Evolutionary conservation across 164 flowering plant species (phyloP).

Genomic region (Kingdonia uniflora): DNA sequence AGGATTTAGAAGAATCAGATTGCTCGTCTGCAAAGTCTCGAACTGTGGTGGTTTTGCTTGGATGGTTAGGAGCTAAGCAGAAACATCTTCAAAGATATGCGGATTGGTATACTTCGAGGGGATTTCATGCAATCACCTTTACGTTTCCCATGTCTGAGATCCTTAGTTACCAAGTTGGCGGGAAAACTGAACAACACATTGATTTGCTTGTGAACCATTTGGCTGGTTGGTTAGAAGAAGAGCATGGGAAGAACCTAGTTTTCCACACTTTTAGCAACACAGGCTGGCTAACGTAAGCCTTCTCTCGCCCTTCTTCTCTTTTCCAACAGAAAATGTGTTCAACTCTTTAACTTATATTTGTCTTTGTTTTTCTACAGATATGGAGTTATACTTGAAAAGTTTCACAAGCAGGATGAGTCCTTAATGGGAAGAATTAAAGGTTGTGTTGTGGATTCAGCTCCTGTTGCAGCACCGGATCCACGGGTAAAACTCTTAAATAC

Average conservation of each 20-base stretch:
- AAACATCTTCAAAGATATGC: conserved; percentile 89
- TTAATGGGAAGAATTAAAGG: conserved; percentile 62
- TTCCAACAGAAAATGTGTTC: neutral
- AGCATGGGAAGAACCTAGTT: conserved; percentile 57
- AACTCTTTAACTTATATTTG: neutral
- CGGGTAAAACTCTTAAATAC: conserved; percentile 37
- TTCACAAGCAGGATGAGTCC: conserved; percentile 56
- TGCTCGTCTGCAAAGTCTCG: conserved; percentile 13
- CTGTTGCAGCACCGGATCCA: conserved; percentile 89
- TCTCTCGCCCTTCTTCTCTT: conserved; percentile 4
- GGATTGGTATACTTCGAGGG: conserved; percentile 91
- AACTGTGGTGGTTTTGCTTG: conserved; percentile 89
- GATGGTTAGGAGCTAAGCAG: conserved; percentile 98
- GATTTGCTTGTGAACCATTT: conserved; percentile 81
- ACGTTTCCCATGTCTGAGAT: conserved; percentile 91
- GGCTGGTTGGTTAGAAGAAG: conserved; percentile 85
- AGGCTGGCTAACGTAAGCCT: conserved; percentile 92
- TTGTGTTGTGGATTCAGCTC: conserved; percentile 95
- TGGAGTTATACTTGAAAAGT: conserved; percentile 74
- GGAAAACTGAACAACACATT: conserved; percentile 76
- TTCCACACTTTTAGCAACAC: conserved; percentile 98
- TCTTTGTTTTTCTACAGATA: conserved; percentile 33
- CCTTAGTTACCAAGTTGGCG: conserved; percentile 75
- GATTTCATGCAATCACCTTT: conserved; percentile 87
- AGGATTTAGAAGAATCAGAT: too few species aligned